Evolutionary conservation across 108 stramenopile species (phyloP).

Genomic region (Mediolabrus comicus): DNA sequence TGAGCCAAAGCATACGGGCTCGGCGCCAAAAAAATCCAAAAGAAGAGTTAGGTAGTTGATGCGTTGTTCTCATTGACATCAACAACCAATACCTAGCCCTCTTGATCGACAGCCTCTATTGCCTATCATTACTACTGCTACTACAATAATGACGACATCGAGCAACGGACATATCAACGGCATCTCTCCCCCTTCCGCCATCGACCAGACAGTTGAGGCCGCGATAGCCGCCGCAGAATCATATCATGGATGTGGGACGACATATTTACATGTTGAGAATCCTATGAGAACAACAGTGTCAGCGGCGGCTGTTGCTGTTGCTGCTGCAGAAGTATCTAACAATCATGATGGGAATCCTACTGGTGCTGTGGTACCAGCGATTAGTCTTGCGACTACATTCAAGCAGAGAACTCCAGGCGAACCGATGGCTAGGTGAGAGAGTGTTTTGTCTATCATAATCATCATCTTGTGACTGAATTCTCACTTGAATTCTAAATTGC

Average conservation of each 20-base stretch:
- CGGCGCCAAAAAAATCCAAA: too few species aligned
- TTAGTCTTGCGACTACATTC: conserved; percentile 82
- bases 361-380: conserved; percentile 78
- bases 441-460: too few species aligned
- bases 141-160: background rate
- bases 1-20: too few species aligned
- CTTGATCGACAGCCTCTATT: too few species aligned
- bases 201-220: background rate
- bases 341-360: conserved; percentile 52
- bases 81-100: too few species aligned
- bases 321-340: background rate
- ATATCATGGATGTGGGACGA: conserved; percentile 52
- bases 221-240: conserved; percentile 32
- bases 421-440: conserved; percentile 57
- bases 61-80: too few species aligned
- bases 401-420: conserved; percentile 66
- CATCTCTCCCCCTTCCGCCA: background rate
- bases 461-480: too few species aligned
- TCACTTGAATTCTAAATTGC: too few species aligned
- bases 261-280: conserved; percentile 52
- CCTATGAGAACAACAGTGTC: conserved; percentile 6
- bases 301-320: background rate
- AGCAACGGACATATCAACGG: background rate
- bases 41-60: too few species aligned
- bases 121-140: too few species aligned